phyloP scores from a whole-genome alignment of 345 rosid species.

The Eucalyptus curtisii region DNA sequence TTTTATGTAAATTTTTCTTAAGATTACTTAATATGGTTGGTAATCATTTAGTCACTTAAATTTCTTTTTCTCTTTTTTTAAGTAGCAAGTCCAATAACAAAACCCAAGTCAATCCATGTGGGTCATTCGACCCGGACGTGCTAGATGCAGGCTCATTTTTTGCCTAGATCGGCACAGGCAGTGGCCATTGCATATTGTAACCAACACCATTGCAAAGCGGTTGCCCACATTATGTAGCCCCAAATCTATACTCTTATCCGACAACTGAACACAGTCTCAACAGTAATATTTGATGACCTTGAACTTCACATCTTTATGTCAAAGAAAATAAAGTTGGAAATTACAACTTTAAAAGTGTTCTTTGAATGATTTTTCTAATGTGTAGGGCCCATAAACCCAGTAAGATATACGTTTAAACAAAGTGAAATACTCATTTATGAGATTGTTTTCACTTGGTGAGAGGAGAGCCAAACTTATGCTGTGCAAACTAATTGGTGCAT shows the following conservation, averaged over 20 bases:
- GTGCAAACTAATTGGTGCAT: background rate
- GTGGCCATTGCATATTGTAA: background rate
- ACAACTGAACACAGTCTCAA: background rate
- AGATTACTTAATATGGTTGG: background rate
- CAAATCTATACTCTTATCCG: background rate
- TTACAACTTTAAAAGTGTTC: background rate
- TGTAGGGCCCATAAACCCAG: background rate
- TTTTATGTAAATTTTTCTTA: background rate
- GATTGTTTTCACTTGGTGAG: background rate
- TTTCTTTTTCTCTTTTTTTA: background rate
- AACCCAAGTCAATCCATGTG: background rate
- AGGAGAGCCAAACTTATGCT: background rate
- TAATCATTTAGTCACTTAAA: background rate
- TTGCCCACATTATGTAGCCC: background rate
- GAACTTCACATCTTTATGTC: background rate
- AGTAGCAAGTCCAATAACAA: background rate
- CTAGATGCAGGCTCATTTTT: background rate
- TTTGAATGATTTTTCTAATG: background rate
- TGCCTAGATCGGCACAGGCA: background rate
- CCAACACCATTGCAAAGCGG: background rate
- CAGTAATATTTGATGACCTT: background rate
- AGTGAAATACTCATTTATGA: background rate
- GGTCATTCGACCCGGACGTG: rapidly evolving
- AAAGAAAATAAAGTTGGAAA: background rate
- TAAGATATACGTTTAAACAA: background rate